phyloP scores from a whole-genome alignment of 345 rosid genomes.

The Corymbia maculata region DNA sequence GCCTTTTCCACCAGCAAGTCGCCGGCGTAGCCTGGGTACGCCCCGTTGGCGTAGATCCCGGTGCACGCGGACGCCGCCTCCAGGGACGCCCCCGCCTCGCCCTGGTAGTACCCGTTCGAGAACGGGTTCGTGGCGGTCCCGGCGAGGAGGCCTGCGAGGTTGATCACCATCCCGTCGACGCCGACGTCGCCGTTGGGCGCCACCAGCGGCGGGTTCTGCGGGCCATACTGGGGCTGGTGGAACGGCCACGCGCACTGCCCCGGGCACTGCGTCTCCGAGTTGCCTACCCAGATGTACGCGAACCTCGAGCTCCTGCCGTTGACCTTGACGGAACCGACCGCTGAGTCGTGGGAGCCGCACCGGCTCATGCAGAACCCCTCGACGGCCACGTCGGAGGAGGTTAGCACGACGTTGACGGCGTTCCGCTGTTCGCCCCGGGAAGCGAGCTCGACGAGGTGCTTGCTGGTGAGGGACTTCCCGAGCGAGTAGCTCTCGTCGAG shows the following conservation, averaged over 20 bases:
- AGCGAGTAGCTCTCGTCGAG: not conserved
- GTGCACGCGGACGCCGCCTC: slow-evolving; percentile 75
- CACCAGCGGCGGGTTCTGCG: slow-evolving; percentile 47
- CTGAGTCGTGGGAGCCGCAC: slow-evolving; percentile 60
- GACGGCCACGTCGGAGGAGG: slow-evolving; percentile 44
- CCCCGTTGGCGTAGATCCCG: slow-evolving; percentile 68
- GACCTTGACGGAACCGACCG: slow-evolving; percentile 5
- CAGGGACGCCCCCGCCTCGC: slow-evolving; percentile 50
- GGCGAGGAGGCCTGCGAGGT: slow-evolving; percentile 58
- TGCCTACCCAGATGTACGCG: slow-evolving; percentile 80
- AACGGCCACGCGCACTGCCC: slow-evolving; percentile 93
- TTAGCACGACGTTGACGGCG: slow-evolving; percentile 39
- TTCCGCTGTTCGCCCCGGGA: not conserved
- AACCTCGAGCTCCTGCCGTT: slow-evolving; percentile 28
- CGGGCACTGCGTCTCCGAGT: slow-evolving; percentile 68
- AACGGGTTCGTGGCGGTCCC: slow-evolving; percentile 81
- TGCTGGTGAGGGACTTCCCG: not conserved
- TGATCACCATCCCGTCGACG: slow-evolving; percentile 72
- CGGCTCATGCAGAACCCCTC: slow-evolving; percentile 50
- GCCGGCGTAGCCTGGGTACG: slow-evolving; percentile 88
- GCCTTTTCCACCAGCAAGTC: slow-evolving; percentile 39
- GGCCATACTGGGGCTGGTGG: slow-evolving; percentile 77
- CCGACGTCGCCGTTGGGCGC: slow-evolving; percentile 79
- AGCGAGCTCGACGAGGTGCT: not conserved
- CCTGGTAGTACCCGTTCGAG: slow-evolving; percentile 68